A percentile compares a stretch with the other conserved stretches of the same genome.
Evolutionary conservation across 2,329 filamentous ascomycete species (phyloP).

Genomic region (Trichophaea hybrida): DNA sequence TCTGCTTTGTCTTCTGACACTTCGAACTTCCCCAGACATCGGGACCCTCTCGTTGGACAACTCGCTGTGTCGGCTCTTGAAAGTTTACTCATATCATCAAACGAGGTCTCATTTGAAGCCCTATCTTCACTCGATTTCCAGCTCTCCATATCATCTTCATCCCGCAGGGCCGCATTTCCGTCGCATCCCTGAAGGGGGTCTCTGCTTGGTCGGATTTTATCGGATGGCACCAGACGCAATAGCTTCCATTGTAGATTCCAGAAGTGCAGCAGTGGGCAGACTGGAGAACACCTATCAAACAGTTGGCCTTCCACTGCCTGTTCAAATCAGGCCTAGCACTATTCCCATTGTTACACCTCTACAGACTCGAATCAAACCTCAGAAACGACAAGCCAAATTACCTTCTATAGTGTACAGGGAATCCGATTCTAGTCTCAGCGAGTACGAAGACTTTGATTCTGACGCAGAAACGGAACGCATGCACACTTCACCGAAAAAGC

Average conservation of each 20-base stretch:
- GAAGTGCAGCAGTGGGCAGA: background rate
- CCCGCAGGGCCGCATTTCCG: no score
- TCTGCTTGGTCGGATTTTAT: background rate
- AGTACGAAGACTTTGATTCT: constrained; percentile 39
- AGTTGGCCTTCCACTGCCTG: background rate
- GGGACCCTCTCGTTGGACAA: no score
- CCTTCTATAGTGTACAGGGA: constrained; percentile 19
- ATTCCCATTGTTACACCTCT: background rate
- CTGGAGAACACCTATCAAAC: background rate
- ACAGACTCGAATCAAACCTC: constrained; percentile 23
- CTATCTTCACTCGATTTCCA: no score
- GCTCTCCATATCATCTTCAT: no score
- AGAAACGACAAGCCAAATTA: constrained; percentile 21
- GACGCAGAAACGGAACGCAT: constrained; percentile 58
- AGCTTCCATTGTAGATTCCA: background rate
- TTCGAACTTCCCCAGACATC: no score
- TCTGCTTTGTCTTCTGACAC: no score
- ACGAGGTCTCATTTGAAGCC: no score
- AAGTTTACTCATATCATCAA: no score
- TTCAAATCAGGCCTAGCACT: background rate
- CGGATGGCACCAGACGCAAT: constrained; percentile 4
- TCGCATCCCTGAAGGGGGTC: no score
- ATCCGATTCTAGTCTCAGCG: constrained; percentile 28
- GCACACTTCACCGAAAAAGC: constrained; percentile 66
- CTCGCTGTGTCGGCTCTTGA: no score